A percentile compares a stretch with the other conserved stretches of the same genome.
Evolutionary conservation across 192 early-diverging fungal genomes (phyloP).

Genomic region (Dissophora ornata): DNA sequence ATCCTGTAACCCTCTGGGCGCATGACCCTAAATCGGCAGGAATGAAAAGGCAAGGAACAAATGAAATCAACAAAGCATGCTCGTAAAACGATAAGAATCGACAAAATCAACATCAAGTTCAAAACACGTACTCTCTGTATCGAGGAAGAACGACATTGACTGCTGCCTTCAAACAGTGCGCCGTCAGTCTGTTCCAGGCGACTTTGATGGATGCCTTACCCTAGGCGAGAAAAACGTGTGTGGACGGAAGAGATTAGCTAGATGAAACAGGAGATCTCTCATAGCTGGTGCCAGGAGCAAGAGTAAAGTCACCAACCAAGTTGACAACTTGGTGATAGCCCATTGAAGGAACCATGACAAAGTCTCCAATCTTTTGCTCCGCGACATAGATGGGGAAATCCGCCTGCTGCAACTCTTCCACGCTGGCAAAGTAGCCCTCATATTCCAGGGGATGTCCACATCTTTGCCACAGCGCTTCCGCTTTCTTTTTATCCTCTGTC

Average conservation of each 20-base stretch:
- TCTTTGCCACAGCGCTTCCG: slow-evolving; percentile 25
- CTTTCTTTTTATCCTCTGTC: slow-evolving; percentile 24
- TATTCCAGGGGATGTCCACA: slow-evolving; percentile 36
- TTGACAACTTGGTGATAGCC: slow-evolving; percentile 48
- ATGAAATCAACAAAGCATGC: no score
- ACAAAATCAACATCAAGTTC: not conserved
- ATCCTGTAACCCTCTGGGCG: slow-evolving; percentile 48
- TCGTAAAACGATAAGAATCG: not conserved
- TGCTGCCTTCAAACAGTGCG: slow-evolving; percentile 28
- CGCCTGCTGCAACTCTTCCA: slow-evolving; percentile 30
- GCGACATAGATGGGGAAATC: slow-evolving; percentile 42
- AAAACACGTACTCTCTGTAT: slow-evolving; percentile 34
- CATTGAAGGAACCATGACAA: slow-evolving; percentile 46
- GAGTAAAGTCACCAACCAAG: slow-evolving; percentile 13
- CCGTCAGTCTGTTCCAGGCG: slow-evolving; percentile 48
- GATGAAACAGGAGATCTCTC: not conserved
- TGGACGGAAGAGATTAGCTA: not conserved
- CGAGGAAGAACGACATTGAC: slow-evolving; percentile 35
- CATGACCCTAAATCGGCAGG: slow-evolving; percentile 6
- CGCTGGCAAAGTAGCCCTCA: slow-evolving; percentile 37
- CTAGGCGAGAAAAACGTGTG: not conserved
- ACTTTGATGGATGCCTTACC: slow-evolving; percentile 51
- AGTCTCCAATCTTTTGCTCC: slow-evolving; percentile 43
- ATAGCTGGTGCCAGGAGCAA: not conserved
- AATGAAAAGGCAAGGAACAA: no score